phyloP scores from a whole-genome alignment of 345 rosid genomes.

The Abelmoschus esculentus region DNA sequence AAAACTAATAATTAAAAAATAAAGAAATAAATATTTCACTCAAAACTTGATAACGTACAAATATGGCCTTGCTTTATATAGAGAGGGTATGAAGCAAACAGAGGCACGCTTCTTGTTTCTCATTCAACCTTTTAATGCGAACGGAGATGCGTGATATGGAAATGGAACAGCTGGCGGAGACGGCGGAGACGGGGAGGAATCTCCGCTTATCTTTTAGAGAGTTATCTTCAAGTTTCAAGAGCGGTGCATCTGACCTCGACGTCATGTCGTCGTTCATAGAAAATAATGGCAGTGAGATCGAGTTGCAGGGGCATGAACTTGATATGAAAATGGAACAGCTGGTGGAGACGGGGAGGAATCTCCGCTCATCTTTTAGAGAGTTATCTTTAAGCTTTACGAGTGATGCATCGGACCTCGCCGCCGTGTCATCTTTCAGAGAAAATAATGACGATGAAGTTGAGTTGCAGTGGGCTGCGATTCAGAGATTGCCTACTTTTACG shows the following conservation, averaged over 20 bases:
- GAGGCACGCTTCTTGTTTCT: neutral
- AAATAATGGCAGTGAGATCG: constrained; percentile 22
- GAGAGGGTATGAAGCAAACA: neutral
- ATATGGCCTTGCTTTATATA: neutral
- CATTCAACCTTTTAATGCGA: no score
- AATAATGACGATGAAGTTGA: constrained; percentile 23
- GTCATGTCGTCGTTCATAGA: neutral
- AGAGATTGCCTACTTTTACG: constrained; percentile 32
- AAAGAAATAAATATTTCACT: no score
- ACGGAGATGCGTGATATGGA: neutral
- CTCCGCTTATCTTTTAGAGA: neutral
- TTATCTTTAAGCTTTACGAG: neutral
- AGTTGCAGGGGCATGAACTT: constrained; percentile 15
- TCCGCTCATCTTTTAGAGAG: neutral
- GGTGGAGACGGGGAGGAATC: neutral
- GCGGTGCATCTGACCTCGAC: neutral
- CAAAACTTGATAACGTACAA: no score
- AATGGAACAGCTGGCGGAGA: neutral
- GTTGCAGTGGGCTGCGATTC: constrained; percentile 39
- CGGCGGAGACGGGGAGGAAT: neutral
- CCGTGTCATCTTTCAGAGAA: neutral
- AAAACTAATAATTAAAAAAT: no score
- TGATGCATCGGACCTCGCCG: neutral
- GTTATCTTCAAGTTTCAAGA: neutral
- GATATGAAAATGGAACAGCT: neutral